phyloP scores from a whole-genome alignment of 495 filamentous ascomycete genomes.

The Podospora conica region DNA sequence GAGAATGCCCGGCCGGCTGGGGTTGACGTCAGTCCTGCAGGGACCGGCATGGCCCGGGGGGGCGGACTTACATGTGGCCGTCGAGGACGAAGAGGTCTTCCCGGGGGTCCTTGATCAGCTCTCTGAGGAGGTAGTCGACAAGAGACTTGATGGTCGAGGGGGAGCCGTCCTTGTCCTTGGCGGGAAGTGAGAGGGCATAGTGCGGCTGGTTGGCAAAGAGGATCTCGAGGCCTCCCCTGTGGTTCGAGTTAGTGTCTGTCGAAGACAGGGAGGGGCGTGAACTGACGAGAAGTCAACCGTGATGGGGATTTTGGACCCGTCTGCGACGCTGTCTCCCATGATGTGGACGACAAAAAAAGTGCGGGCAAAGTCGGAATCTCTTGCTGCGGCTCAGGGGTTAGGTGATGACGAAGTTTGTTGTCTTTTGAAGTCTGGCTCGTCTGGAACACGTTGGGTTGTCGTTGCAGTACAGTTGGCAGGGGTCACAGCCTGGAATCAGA shows the following conservation, averaged over 20 bases:
- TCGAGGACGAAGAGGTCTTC: constrained; percentile 88
- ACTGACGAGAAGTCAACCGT: constrained; percentile 34
- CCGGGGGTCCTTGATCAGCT: constrained; percentile 78
- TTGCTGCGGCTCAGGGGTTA: background rate
- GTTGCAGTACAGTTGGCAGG: background rate
- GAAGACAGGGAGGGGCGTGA: background rate
- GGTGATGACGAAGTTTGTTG: background rate
- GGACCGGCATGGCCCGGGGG: background rate
- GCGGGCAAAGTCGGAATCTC: background rate
- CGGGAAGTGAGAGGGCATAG: constrained; percentile 62
- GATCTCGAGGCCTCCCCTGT: constrained; percentile 89
- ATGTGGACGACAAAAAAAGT: background rate
- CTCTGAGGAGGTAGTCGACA: constrained; percentile 70
- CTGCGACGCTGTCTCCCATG: background rate
- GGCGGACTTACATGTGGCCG: constrained; percentile 73
- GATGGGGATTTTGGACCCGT: constrained; percentile 25
- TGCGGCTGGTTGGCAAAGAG: constrained; percentile 78
- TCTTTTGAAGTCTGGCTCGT: too few species aligned
- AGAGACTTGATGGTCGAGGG: constrained; percentile 69
- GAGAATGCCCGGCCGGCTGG: constrained; percentile 89
- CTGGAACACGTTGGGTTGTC: background rate
- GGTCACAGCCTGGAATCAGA: background rate
- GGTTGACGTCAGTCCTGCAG: background rate
- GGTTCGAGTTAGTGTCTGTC: background rate
- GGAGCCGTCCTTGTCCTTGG: constrained; percentile 49